phyloP scores from a whole-genome alignment of 2,329 filamentous ascomycete species.

The Aspergillus udagawae region DNA sequence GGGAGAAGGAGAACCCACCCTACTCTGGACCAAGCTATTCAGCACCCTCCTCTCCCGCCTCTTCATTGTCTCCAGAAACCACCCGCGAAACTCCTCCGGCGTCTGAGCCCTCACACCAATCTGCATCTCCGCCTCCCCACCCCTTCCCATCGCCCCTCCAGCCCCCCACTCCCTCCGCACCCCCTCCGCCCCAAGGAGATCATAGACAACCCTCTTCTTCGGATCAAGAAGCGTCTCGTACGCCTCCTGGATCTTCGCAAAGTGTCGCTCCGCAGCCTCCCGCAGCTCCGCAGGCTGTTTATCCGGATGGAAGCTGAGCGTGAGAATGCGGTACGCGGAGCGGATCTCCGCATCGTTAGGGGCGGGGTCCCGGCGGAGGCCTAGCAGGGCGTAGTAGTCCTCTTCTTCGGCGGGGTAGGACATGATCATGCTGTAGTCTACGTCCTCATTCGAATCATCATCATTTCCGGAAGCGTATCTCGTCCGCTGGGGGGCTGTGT shows the following conservation, averaged over 20 bases:
- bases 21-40: constrained; percentile 34
- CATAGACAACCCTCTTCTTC: constrained; percentile 41
- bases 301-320: constrained; percentile 44
- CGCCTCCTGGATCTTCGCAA: constrained; percentile 36
- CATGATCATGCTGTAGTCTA: constrained; percentile 24
- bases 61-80: constrained; percentile 41
- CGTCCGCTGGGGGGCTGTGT: not conserved
- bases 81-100: constrained; percentile 37
- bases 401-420: constrained; percentile 26
- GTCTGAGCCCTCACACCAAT: constrained; percentile 37
- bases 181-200: constrained; percentile 39
- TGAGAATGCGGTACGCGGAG: constrained; percentile 41
- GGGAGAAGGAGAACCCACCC: constrained; percentile 24
- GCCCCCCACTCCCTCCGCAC: constrained; percentile 36
- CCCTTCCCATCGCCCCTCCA: constrained; percentile 29
- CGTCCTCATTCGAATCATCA: constrained; percentile 7
- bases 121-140: constrained; percentile 26
- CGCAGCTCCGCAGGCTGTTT: constrained; percentile 40
- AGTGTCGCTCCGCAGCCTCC: constrained; percentile 36
- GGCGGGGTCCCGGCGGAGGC: constrained; percentile 35
- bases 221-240: constrained; percentile 41
- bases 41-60: constrained; percentile 34
- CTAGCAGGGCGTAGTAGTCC: constrained; percentile 43
- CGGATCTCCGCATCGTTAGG: constrained; percentile 41
- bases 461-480: not conserved